A percentile compares a stretch with the other conserved stretches of the same genome.
Evolutionary conservation across 768 basidiomycete genomes (phyloP).

Genomic region (Nidularia sp.): DNA sequence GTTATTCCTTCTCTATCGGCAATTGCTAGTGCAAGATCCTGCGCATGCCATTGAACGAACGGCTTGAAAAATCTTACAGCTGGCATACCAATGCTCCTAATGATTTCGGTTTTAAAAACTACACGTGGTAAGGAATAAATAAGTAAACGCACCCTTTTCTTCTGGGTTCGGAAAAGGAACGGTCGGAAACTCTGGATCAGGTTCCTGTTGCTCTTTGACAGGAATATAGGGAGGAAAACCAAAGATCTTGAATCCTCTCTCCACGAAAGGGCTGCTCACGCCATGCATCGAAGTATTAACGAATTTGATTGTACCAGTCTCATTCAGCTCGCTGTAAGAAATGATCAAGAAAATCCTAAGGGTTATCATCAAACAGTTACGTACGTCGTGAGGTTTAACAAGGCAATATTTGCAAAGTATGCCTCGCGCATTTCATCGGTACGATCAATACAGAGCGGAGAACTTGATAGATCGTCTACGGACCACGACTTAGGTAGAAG

Average conservation of each 20-base stretch:
- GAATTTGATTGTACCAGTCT: constrained; percentile 44
- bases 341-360: background rate
- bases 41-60: constrained; percentile 27
- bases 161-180: constrained; percentile 88
- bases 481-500: constrained; percentile 51
- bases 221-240: constrained; percentile 58
- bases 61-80: constrained; percentile 17
- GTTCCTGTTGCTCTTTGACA: constrained; percentile 61
- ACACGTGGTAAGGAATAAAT: too few relatives aligned
- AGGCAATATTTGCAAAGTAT: constrained; percentile 47
- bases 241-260: constrained; percentile 50
- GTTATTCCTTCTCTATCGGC: constrained; percentile 48
- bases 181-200: constrained; percentile 85
- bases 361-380: background rate
- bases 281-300: constrained; percentile 93
- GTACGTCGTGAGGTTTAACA: constrained; percentile 22
- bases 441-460: constrained; percentile 45
- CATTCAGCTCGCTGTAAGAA: constrained; percentile 28
- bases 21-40: constrained; percentile 70
- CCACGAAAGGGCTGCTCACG: constrained; percentile 67
- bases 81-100: background rate
- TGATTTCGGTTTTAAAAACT: too few relatives aligned
- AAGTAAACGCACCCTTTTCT: constrained; percentile 60
- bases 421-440: constrained; percentile 55
- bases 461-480: constrained; percentile 25